Evolutionary conservation across 306 rosid genomes (phyloP), one percentile per base, ranked within the genome.

Genomic region (Ceratonia siliqua): DNA sequence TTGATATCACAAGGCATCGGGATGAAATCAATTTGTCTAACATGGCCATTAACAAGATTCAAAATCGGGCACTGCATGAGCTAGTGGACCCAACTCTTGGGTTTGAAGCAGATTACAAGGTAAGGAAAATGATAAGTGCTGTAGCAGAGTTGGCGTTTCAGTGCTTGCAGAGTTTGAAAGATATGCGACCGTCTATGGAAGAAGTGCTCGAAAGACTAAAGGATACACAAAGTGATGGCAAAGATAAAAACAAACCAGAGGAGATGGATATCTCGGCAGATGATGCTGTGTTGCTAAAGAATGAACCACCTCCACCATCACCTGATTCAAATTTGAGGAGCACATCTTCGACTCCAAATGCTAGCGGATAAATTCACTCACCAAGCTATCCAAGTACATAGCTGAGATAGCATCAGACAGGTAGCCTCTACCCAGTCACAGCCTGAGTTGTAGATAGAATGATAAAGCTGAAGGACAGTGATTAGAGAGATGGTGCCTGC

Each of bases 41-140:
- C 88, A 91, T 91, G 97, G 96, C 96, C 11, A 74, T 91, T n/a
- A 88, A 79, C 61, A 84, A 84, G 90, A 94, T 94, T 74, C 90
- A 83, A 65, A 87, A 70, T 62, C 78, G 85, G 8, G 75, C 83
- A 0, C 27, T 91, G 35, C 83, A 82, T 41, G 95, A 91, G 76
- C 78, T 94, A 0, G 93, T 94, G 30, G 95, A 94, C 74, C 79
- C 88, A 2, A 49, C 48, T 13, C 85, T 90, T 6, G 89, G 90
- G 46, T 94, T 84, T 74, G 88, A 90, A 24, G 49, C 89, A 5
- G 94, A 94, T 63, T 55, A 12, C 22, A 83, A 52, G 70, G 82
- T 85, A 15, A 78, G 62, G 80, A 79, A 81, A 46, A 88, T 77
- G 90, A 83, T 94, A 32, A 82, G 67, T 72, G 89, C 85, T 1